Conservation (phyloP, 768 basidiomycete genomes). For the Collybia sordida region DNA sequence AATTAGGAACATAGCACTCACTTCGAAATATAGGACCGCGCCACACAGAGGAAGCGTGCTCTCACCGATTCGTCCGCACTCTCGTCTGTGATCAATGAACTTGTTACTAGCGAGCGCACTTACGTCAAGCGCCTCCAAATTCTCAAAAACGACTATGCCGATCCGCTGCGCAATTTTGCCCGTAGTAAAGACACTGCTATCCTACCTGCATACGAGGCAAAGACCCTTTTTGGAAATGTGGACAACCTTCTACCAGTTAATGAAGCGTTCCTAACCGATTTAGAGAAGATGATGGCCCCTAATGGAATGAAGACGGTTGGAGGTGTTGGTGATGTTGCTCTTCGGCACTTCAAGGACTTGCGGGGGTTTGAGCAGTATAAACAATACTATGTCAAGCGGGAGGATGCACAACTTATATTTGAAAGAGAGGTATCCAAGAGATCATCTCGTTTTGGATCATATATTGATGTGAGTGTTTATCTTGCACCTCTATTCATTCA, state of each 20-base stretch:
- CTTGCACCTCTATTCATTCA: slow-evolving; percentile 3
- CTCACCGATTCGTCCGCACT: slow-evolving; percentile 66
- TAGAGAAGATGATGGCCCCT: slow-evolving; percentile 77
- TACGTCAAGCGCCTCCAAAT: slow-evolving; percentile 83
- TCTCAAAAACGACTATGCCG: slow-evolving; percentile 87
- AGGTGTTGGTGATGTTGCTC: slow-evolving; percentile 80
- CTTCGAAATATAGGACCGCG: slow-evolving; percentile 30
- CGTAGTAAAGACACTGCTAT: slow-evolving; percentile 83
- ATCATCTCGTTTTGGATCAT: slow-evolving; percentile 79
- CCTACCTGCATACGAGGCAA: slow-evolving; percentile 88
- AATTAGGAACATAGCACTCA: not conserved
- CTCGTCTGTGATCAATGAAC: slow-evolving; percentile 76
- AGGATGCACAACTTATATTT: slow-evolving; percentile 89
- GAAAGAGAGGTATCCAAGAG: slow-evolving; percentile 80
- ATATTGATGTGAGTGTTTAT: slow-evolving; percentile 71
- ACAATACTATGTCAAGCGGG: slow-evolving; percentile 89
- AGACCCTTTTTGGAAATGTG: slow-evolving; percentile 91
- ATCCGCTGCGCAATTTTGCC: slow-evolving; percentile 86
- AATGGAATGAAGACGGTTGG: slow-evolving; percentile 54
- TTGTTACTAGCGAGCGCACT: slow-evolving; percentile 85
- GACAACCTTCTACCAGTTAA: slow-evolving; percentile 89
- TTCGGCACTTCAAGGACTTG: slow-evolving; percentile 83
- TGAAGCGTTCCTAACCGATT: slow-evolving; percentile 77
- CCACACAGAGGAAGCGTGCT: slow-evolving; percentile 54
- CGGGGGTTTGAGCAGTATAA: slow-evolving; percentile 89